phyloP scores from a whole-genome alignment of 2,329 filamentous ascomycete species.

The Aspergillus fischeri region DNA sequence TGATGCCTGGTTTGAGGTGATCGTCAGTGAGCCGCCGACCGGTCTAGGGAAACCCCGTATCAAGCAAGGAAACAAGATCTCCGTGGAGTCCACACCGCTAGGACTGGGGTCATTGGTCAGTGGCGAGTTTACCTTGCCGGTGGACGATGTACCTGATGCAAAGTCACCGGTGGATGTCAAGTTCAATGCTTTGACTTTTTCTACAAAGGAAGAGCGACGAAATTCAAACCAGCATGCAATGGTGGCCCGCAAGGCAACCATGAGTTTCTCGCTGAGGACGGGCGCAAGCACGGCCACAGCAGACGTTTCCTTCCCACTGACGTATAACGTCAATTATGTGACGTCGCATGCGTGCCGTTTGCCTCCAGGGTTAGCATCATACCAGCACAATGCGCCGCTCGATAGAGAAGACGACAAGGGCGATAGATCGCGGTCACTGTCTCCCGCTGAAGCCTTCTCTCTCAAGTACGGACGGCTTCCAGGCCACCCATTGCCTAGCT shows the following conservation, averaged over 20 bases:
- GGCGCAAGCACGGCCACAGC: constrained; percentile 12
- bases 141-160: constrained; percentile 22
- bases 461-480: constrained; percentile 24
- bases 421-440: neutral
- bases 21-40: constrained; percentile 29
- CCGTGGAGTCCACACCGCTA: constrained; percentile 38
- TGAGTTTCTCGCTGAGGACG: constrained; percentile 23
- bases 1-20: constrained; percentile 50
- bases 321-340: constrained; percentile 52
- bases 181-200: constrained; percentile 24
- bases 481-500: constrained; percentile 36
- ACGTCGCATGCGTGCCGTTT: constrained; percentile 52
- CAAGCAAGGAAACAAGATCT: constrained; percentile 37
- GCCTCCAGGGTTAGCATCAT: constrained; percentile 33
- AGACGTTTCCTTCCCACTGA: constrained; percentile 38
- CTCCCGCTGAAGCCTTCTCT: constrained; percentile 2
- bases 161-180: constrained; percentile 12
- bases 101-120: constrained; percentile 36
- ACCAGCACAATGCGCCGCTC: neutral
- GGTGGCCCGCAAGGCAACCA: constrained; percentile 21
- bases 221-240: constrained; percentile 12
- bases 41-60: constrained; percentile 39
- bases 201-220: constrained; percentile 14
- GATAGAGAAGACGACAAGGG: neutral
- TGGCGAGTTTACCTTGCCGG: constrained; percentile 36